Percentiles rank a stretch among this genome's conserved stretches.
Evolutionary conservation across 495 filamentous ascomycete genomes (phyloP).

Genomic region (Penicillium waksmanii): DNA sequence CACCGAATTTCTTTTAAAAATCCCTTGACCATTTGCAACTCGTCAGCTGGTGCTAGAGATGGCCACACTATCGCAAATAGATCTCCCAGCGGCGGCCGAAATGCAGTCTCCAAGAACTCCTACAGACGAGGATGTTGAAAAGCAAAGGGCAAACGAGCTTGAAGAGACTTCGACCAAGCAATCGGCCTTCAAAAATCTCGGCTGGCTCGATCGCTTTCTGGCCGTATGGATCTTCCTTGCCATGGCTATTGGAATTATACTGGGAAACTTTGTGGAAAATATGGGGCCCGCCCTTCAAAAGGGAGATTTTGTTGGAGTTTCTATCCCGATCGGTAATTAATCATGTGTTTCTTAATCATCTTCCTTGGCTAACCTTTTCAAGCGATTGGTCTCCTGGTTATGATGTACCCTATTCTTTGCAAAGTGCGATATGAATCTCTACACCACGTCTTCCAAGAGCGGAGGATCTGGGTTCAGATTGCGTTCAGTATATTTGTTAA

Average conservation of each 20-base stretch:
- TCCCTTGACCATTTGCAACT: too few relatives aligned
- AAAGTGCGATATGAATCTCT: conserved; percentile 84
- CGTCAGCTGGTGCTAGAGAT: neutral
- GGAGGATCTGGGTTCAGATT: conserved; percentile 77
- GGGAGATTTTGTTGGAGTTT: conserved; percentile 75
- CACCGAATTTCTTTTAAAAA: too few relatives aligned
- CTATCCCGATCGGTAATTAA: conserved; percentile 71
- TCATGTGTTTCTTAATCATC: neutral
- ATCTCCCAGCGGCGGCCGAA: neutral
- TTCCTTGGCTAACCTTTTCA: neutral
- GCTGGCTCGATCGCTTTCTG: conserved; percentile 74
- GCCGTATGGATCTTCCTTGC: conserved; percentile 87
- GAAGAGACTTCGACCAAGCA: conserved; percentile 12
- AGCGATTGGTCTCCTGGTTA: conserved; percentile 83
- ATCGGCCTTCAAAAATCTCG: conserved; percentile 59
- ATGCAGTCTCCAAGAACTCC: neutral
- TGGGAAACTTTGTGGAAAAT: conserved; percentile 76
- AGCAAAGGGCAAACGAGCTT: conserved; percentile 10
- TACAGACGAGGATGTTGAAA: conserved; percentile 21
- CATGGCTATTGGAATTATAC: conserved; percentile 78
- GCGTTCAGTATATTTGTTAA: conserved; percentile 79
- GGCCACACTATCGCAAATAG: neutral
- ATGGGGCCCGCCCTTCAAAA: conserved; percentile 67
- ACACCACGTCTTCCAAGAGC: conserved; percentile 65
- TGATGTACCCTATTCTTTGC: conserved; percentile 96